Conservation (phyloP, 2,329 filamentous ascomycete species). For the Exophiala lecanii-corni region DNA sequence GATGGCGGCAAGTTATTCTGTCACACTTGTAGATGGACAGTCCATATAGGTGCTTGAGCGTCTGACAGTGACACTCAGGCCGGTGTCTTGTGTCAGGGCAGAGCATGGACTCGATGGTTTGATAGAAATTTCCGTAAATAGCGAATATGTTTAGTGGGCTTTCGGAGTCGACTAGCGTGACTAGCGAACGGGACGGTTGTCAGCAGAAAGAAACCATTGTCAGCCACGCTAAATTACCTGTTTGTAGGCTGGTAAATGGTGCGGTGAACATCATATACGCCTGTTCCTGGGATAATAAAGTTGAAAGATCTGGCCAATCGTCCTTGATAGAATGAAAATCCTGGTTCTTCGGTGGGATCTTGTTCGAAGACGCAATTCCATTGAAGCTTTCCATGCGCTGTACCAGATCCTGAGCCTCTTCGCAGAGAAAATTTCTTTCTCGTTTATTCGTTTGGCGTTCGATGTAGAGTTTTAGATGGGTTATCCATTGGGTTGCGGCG, state of each 20-base stretch:
- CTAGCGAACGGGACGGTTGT: background rate
- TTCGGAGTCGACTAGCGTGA: background rate
- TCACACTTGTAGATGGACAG: background rate
- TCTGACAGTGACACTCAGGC: background rate
- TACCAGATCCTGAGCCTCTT: background rate
- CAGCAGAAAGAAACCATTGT: background rate
- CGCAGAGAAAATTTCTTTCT: conserved; percentile 1
- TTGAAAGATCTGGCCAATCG: conserved; percentile 1
- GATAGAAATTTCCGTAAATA: background rate
- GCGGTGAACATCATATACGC: background rate
- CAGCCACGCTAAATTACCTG: background rate
- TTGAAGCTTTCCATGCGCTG: background rate
- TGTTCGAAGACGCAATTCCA: background rate
- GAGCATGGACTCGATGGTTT: background rate
- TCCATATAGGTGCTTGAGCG: background rate
- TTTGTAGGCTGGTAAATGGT: background rate
- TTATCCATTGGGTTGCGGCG: background rate
- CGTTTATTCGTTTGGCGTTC: background rate
- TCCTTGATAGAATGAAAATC: background rate
- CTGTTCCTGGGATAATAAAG: background rate
- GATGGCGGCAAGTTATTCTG: background rate
- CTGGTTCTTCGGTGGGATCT: background rate
- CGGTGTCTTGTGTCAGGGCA: background rate
- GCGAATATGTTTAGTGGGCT: background rate
- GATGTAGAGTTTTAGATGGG: background rate